Conservation (phyloP, 2,329 filamentous ascomycete species). For the Aspergillus melleus region DNA sequence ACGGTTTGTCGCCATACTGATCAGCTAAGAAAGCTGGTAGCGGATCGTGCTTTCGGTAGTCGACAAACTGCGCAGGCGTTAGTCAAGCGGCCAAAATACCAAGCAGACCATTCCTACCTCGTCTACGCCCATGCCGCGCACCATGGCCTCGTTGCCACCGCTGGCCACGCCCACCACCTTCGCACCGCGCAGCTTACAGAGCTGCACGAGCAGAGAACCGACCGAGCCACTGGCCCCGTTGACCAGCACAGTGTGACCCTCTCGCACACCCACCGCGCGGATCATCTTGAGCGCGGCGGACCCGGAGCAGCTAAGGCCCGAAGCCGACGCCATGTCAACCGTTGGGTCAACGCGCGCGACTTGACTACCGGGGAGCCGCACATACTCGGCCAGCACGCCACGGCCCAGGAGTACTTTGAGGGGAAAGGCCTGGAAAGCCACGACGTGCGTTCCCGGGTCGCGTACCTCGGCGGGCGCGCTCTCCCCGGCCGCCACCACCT, state of each 20-base stretch:
- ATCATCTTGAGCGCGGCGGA: constrained; percentile 20
- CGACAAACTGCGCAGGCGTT: not conserved
- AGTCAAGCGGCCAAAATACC: not conserved
- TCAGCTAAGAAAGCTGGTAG: constrained; percentile 11
- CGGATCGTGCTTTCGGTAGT: not conserved
- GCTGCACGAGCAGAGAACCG: constrained; percentile 18
- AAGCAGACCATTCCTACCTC: constrained; percentile 8
- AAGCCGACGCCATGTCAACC: constrained; percentile 17
- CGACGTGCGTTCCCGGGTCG: constrained; percentile 10
- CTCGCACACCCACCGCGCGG: constrained; percentile 15
- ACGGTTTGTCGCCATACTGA: constrained; percentile 14
- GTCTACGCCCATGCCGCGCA: constrained; percentile 18
- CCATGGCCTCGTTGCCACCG: constrained; percentile 18
- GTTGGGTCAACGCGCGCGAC: not conserved
- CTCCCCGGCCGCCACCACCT: constrained; percentile 15
- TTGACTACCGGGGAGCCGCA: not conserved
- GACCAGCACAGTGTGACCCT: constrained; percentile 17
- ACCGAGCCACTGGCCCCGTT: constrained; percentile 22
- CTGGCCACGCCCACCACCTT: constrained; percentile 20
- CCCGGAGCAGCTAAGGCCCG: constrained; percentile 14
- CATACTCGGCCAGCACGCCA: not conserved
- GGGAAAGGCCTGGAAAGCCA: constrained; percentile 14
- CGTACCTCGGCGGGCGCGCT: constrained; percentile 15
- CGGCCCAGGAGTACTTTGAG: not conserved
- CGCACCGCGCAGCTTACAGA: constrained; percentile 18